A percentile compares a stretch with the other conserved stretches of the same genome.
These are phyloP conservation scores for Remersonia thermophila DNA, from an alignment of 2,329 filamentous ascomycete genomes.

Conservation along the genomic window DNA sequence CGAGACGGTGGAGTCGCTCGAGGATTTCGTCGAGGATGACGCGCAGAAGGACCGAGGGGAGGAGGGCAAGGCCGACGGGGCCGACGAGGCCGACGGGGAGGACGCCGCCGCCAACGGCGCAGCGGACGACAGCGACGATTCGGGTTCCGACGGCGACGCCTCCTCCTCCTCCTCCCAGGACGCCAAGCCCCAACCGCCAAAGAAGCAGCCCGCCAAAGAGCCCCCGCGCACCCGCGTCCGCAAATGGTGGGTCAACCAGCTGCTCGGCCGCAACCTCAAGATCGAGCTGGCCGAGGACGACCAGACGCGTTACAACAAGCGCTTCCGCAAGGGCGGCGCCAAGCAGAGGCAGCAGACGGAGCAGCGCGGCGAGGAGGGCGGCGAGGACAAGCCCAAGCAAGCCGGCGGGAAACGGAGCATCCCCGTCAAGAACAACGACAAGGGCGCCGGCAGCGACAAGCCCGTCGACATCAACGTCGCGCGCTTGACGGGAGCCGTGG, in stretches of 20 bases:
- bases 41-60: conserved; percentile 21
- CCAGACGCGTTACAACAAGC: conserved; percentile 80
- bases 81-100: conserved; percentile 29
- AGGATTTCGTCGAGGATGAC: conserved; percentile 47
- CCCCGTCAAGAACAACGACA: neutral
- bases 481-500: conserved; percentile 66
- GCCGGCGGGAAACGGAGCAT: neutral
- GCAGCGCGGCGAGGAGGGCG: too few relatives aligned
- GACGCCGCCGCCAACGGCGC: conserved; percentile 22
- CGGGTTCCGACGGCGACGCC: conserved; percentile 21
- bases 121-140: conserved; percentile 28
- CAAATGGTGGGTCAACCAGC: conserved; percentile 76
- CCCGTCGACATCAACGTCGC: conserved; percentile 35
- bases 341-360: conserved; percentile 23
- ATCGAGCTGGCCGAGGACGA: conserved; percentile 92
- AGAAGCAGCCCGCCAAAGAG: conserved; percentile 22
- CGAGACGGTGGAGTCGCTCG: conserved; percentile 50
- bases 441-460: neutral
- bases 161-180: conserved; percentile 17
- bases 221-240: conserved; percentile 43
- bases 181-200: conserved; percentile 23
- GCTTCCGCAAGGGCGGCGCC: conserved; percentile 62
- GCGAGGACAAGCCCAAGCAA: conserved; percentile 21
- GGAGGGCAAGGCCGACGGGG: conserved; percentile 38
- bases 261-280: conserved; percentile 69